Evolutionary conservation across 192 early-diverging fungal genomes (phyloP).

Genomic region (Coemansia sp.): DNA sequence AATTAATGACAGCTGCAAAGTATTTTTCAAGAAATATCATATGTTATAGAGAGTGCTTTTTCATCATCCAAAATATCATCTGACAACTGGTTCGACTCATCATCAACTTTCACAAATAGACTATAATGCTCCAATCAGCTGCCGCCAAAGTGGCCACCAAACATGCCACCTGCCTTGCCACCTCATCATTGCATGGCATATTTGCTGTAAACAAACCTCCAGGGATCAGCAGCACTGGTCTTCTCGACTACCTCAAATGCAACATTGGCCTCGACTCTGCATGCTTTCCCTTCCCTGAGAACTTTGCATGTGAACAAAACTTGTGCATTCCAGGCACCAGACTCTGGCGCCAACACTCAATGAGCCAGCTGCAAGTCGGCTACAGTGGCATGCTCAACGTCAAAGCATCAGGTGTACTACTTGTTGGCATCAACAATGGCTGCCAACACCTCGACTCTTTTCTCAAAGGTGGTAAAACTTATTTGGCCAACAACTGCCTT

Average conservation of each 20-base stretch:
- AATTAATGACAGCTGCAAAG: no score
- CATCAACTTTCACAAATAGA: no score
- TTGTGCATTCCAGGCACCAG: slow-evolving; percentile 20
- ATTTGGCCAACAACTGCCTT: slow-evolving; percentile 56
- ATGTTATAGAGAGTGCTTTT: no score
- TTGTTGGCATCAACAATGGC: slow-evolving; percentile 58
- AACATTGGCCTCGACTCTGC: slow-evolving; percentile 19
- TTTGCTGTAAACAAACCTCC: slow-evolving; percentile 52
- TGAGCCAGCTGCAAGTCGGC: slow-evolving; percentile 18
- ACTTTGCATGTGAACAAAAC: slow-evolving; percentile 33
- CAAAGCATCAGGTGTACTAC: slow-evolving; percentile 41
- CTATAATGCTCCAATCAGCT: slow-evolving; percentile 13
- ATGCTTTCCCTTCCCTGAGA: slow-evolving; percentile 32
- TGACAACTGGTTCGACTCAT: no score
- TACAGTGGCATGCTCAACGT: slow-evolving; percentile 48
- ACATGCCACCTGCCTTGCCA: neutral
- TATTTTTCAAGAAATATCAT: no score
- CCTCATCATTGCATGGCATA: slow-evolving; percentile 19
- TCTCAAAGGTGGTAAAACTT: slow-evolving; percentile 56
- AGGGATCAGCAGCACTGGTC: slow-evolving; percentile 45
- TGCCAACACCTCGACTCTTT: slow-evolving; percentile 56
- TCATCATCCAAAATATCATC: no score
- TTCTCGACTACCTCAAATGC: slow-evolving; percentile 46
- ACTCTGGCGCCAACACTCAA: slow-evolving; percentile 3
- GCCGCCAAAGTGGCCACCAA: slow-evolving; percentile 16